Conservation (phyloP, 768 basidiomycete genomes). For the Russula vinacea region DNA sequence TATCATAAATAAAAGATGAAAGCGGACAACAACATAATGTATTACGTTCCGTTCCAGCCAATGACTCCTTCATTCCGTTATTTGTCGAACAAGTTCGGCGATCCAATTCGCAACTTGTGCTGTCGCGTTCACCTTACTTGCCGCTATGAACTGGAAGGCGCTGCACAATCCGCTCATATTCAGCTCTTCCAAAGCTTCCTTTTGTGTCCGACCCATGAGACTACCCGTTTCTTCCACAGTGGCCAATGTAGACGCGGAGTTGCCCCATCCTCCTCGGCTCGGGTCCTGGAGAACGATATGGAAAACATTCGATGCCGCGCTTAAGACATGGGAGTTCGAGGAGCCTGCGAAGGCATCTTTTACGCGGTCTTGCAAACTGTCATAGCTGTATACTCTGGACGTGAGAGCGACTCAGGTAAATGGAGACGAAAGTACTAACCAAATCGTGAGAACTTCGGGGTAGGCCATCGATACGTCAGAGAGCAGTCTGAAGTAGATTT, state of each 20-base stretch:
- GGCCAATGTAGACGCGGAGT: constrained; percentile 62
- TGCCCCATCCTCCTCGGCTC: constrained; percentile 42
- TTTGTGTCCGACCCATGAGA: constrained; percentile 48
- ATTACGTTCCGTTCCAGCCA: constrained; percentile 22
- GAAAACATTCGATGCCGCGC: constrained; percentile 72
- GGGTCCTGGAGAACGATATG: constrained; percentile 61
- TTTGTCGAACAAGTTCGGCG: constrained; percentile 54
- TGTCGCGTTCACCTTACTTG: constrained; percentile 39
- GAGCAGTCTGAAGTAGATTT: constrained; percentile 74
- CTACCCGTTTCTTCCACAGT: constrained; percentile 53
- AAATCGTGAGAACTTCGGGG: constrained; percentile 69
- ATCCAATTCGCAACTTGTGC: constrained; percentile 75
- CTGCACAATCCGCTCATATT: constrained; percentile 73
- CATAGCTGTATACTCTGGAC: constrained; percentile 50
- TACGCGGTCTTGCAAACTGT: constrained; percentile 70
- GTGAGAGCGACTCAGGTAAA: constrained; percentile 5
- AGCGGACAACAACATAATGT: constrained; percentile 23
- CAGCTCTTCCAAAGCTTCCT: constrained; percentile 62
- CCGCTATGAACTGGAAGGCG: constrained; percentile 66
- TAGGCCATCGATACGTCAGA: constrained; percentile 63
- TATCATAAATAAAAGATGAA: constrained; percentile 25
- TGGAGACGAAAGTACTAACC: constrained; percentile 48
- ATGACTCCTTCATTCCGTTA: constrained; percentile 42
- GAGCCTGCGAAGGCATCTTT: constrained; percentile 68
- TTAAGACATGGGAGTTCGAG: constrained; percentile 67